These are phyloP conservation scores for Skeletonema grethae DNA, from an alignment of 108 stramenopile genomes.

Conservation along the genomic window DNA sequence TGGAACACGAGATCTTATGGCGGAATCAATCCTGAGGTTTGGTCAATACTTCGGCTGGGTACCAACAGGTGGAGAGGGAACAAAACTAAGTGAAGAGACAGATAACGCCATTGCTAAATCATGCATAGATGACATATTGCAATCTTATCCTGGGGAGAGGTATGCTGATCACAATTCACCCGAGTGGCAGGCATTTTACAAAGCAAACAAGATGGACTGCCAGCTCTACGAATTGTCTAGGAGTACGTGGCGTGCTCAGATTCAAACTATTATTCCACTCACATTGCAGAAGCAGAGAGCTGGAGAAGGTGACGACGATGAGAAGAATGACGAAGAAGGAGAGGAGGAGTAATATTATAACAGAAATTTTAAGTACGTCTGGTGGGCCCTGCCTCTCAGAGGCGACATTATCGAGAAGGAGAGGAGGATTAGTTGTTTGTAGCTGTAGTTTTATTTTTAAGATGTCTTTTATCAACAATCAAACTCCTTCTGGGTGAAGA, in stretches of 20 bases:
- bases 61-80: slow-evolving; percentile 29
- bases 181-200: slow-evolving; percentile 53
- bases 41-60: slow-evolving; percentile 55
- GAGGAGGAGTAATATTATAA: slow-evolving; percentile 6
- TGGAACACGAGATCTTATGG: slow-evolving; percentile 46
- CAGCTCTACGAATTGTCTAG: slow-evolving; percentile 55
- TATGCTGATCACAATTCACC: slow-evolving; percentile 47
- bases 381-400: no score
- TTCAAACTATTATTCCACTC: slow-evolving; percentile 56
- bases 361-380: no score
- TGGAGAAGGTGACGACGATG: slow-evolving; percentile 37
- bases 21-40: slow-evolving; percentile 40
- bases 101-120: slow-evolving; percentile 30
- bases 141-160: slow-evolving; percentile 33
- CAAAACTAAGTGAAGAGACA: slow-evolving; percentile 30
- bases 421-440: slow-evolving; percentile 5
- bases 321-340: slow-evolving; percentile 28
- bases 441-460: neutral
- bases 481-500: slow-evolving; percentile 6
- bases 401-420: neutral
- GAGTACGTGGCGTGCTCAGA: slow-evolving; percentile 59
- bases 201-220: slow-evolving; percentile 46
- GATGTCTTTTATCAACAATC: neutral
- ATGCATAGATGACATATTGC: slow-evolving; percentile 39
- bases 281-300: slow-evolving; percentile 41